Percentiles rank a stretch among this genome's conserved stretches.
Conservation (phyloP, 805 yeast genomes). For the Candida insectalens region DNA sequence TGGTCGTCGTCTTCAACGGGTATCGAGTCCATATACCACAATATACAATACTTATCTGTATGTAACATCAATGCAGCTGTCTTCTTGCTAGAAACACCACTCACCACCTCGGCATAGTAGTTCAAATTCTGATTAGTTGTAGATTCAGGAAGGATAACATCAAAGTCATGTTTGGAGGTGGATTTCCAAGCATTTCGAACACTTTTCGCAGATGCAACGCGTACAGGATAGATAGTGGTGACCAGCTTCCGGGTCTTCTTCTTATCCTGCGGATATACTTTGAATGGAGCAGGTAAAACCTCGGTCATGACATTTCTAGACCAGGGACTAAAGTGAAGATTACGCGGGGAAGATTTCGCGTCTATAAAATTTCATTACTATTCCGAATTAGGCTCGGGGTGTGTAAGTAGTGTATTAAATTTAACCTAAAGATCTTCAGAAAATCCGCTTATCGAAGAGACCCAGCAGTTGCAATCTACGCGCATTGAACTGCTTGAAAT, state of each 20-base stretch:
- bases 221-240: background rate
- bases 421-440: no score
- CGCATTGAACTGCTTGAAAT: constrained; percentile 15
- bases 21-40: no score
- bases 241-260: constrained; percentile 1
- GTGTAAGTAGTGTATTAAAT: no score
- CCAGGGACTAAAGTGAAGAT: background rate
- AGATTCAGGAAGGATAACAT: background rate
- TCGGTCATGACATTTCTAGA: background rate
- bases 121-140: background rate
- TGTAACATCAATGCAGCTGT: no score
- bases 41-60: no score
- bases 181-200: no score
- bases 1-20: constrained; percentile 3
- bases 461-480: constrained; percentile 14
- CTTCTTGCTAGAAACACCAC: no score
- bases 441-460: constrained; percentile 14
- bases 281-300: background rate
- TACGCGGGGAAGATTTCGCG: no score
- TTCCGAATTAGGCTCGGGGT: no score
- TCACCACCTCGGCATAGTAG: no score
- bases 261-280: constrained; percentile 1
- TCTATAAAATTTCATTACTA: no score
- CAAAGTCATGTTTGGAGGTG: background rate
- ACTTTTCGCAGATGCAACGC: no score